Base-by-base conservation (phyloP, 2,329 filamentous ascomycete genomes). In the Colletotrichum limetticola region DNA sequence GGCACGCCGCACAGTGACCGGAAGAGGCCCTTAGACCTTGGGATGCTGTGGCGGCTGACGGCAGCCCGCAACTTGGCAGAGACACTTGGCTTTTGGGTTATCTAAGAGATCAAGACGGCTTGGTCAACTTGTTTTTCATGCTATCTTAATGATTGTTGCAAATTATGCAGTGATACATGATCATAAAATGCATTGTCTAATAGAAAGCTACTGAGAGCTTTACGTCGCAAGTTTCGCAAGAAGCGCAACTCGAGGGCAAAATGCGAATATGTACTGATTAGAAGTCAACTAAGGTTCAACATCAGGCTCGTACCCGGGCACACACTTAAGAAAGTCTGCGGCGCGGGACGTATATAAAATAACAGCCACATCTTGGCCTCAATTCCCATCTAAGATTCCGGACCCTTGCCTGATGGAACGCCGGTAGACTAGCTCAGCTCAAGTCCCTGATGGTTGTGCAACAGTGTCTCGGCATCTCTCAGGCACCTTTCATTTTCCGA, bases 31-130 rank as follows among this genome's bases (percentile, higher is more conserved):
- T 28, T n/a, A 26, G 58, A 16, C 11, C 12, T 71, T 52, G 28
- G 26, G 53, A 42, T n/a, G 30, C 37, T 4, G 32, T 19, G 52
- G 30, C 65, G 53, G 58, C 37, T 32, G 24, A 19, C 58, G 28
- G 53, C 58, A 52, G 37, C 2, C 28, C 30, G 52, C 28, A 59
- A 68, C 52, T 68, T 64, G 65, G 37, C 63, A 49, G 56, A 5
- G 12, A 16, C 24, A 35, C 22, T 37, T 24, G n/a, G 22, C 26
- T 12, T 52, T 5, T 32, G 9, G 22, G 46, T 46, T 12, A 12
- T 46, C 19, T 5, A 7, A 28, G 19, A 46, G 32, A 9, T 57
- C 22, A n/a, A 49, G 19, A 49, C 16, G 42, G 8, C 3, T 22
- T 49, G 19, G 11, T 49, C 19, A 9, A 49, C 16, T n/a, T 49